Percentiles rank a stretch among this genome's conserved stretches.
These are phyloP conservation scores for Cordyceps farinosa DNA, from an alignment of 2,329 filamentous ascomycete genomes.

Conservation along the genomic window DNA sequence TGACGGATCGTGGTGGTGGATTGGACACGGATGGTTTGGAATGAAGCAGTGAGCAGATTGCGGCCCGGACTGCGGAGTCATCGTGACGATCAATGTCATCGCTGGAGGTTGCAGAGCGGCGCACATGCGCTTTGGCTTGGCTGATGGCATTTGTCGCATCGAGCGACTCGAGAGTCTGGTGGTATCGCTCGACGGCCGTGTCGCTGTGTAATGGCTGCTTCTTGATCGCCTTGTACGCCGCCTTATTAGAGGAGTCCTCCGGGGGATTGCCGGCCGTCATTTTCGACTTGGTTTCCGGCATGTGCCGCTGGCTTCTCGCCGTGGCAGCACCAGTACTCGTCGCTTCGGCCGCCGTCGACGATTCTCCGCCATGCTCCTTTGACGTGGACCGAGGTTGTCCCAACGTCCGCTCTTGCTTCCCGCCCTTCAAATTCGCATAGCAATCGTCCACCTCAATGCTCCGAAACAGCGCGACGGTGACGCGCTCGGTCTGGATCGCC, in stretches of 20 bases:
- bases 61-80: background rate
- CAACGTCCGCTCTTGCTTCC: background rate
- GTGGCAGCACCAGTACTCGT: background rate
- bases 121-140: background rate
- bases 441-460: background rate
- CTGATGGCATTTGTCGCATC: background rate
- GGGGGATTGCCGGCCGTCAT: background rate
- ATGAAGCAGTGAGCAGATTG: background rate
- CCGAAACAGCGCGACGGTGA: background rate
- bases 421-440: background rate
- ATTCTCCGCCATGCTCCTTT: background rate
- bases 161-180: background rate
- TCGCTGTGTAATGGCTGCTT: background rate
- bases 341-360: background rate
- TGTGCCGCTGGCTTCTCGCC: background rate
- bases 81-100: background rate
- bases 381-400: background rate
- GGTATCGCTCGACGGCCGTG: background rate
- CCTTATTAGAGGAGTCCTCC: background rate
- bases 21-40: background rate
- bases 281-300: background rate
- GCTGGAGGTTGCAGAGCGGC: background rate
- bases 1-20: background rate
- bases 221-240: background rate
- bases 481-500: background rate